Evolutionary conservation across 2,329 filamentous ascomycete species (phyloP), one percentile per base, ranked within the genome.

Genomic region (Xylogone sp.): DNA sequence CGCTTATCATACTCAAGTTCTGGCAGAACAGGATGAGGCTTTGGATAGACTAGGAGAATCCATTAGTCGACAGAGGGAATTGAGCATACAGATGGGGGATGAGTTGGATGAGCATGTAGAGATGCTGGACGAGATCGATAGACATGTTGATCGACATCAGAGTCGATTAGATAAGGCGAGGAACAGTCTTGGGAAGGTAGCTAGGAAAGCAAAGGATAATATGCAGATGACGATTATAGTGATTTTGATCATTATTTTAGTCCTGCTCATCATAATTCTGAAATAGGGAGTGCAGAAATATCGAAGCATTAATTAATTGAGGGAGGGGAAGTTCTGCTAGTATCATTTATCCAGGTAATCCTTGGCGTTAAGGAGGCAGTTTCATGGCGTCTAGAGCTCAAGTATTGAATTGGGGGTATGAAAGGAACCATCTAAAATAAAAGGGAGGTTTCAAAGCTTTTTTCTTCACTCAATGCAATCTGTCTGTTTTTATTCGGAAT

Each of bases 21-120:
- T 99, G 34, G 78, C 80, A n/a, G 86, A 97, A 56, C 94, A 99
- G 71, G 94, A 99, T 66, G 87, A 89, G 58, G 91, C 96, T 68
- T 79, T 99, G n/a, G 93, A 97, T 68, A 78, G 81, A 9, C 75
- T 99, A 3, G 90, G 92, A n/a, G 82, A 84, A 63, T 90, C 84
- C 52, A 97, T 99, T 60, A 82, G 88, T 3, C 83, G 94, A 39
- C 94, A 97, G 74, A 79, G 95, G 46, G 90, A 97, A 73, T 77
- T 99, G 55, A 92, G 87, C 66, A 95, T 97, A 74, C 90, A 94
- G 73, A 97, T 99, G 63, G 93, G 94, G 24, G 89, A 97, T 68
- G 94, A 99, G 76, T 78, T 99, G 31, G 94, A 97, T 62, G 87
- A 84, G 60, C 94, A 99, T 64, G 88, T 95, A 34, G 79, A 87